Conservation (phyloP, 73 alveolate species). For the Paramecium sexaurelia region DNA sequence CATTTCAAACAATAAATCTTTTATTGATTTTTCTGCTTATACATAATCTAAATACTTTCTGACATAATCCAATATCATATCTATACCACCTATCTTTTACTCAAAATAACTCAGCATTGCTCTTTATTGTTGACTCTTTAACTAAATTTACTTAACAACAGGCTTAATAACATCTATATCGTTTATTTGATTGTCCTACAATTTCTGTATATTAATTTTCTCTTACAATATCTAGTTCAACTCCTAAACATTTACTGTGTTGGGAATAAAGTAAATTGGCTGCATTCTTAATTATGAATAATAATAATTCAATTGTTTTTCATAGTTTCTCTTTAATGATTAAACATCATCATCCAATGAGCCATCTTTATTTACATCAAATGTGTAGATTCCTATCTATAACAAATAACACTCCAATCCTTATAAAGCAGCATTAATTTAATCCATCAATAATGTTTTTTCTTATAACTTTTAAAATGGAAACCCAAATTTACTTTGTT, state of each 20-base stretch:
- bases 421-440: not conserved
- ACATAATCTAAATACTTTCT: not conserved
- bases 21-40: not conserved
- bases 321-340: not conserved
- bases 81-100: not conserved
- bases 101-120: not conserved
- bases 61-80: not conserved
- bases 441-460: not conserved
- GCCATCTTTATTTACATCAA: not conserved
- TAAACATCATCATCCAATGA: not conserved
- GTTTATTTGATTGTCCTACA: not conserved
- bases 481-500: slow-evolving; percentile 12
- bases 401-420: not conserved
- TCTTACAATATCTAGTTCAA: not conserved
- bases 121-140: not conserved
- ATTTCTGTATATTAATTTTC: not conserved
- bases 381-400: not conserved
- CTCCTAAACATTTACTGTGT: not conserved
- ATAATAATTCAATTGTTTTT: slow-evolving; percentile 26
- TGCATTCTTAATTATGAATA: slow-evolving; percentile 26
- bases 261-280: not conserved
- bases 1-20: not conserved
- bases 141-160: not conserved
- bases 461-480: not conserved
- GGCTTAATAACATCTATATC: not conserved